phyloP scores from a whole-genome alignment of 1,139 yeast species.

The Kodamaea derodonti region DNA sequence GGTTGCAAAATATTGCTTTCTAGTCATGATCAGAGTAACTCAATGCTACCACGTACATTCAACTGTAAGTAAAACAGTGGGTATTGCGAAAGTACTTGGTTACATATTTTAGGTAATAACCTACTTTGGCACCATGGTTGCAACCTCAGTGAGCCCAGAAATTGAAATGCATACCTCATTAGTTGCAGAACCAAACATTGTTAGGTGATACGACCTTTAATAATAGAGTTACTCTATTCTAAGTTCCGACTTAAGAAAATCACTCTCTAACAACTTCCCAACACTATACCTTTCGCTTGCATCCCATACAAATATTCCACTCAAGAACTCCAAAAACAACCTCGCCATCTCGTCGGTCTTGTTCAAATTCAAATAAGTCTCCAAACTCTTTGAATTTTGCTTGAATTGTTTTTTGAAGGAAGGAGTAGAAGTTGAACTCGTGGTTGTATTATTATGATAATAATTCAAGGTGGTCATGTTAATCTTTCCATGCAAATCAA shows the following conservation, averaged over 20 bases:
- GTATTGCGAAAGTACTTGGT: no score
- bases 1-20: no score
- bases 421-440: slow-evolving; percentile 8
- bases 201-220: no score
- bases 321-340: slow-evolving; percentile 29
- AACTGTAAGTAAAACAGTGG: no score
- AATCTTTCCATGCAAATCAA: slow-evolving; percentile 39
- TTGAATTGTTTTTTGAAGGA: slow-evolving; percentile 23
- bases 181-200: no score
- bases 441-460: slow-evolving; percentile 11
- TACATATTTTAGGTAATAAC: no score
- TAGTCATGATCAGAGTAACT: no score
- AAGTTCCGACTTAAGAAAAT: not conserved
- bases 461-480: slow-evolving; percentile 28
- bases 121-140: no score
- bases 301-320: slow-evolving; percentile 52
- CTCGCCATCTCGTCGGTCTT: slow-evolving; percentile 17
- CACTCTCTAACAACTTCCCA: slow-evolving; percentile 23
- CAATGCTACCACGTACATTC: no score
- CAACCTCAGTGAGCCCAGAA: no score
- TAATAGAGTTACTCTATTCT: not conserved
- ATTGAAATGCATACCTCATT: no score
- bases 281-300: slow-evolving; percentile 43
- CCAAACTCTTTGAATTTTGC: slow-evolving; percentile 33
- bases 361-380: slow-evolving; percentile 38